Base-by-base conservation (phyloP, 2,329 filamentous ascomycete genomes). In the Didymella arachidicola region DNA sequence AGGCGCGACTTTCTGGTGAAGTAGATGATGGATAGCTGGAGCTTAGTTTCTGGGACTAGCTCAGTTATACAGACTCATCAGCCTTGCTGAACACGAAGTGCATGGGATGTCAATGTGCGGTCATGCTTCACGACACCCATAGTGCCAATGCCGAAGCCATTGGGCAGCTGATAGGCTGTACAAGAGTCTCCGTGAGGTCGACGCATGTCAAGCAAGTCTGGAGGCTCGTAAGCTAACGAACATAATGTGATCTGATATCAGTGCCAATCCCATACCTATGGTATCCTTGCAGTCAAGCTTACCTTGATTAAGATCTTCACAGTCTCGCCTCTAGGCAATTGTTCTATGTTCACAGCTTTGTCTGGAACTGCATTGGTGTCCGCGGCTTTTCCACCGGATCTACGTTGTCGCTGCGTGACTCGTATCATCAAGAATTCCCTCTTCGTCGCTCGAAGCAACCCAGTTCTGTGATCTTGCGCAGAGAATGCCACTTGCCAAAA, bases 81-180 rank as follows among this genome's bases (percentile, higher is more conserved):
- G 16, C 10, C 34, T 36, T 36, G 22, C 36, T 19, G 36, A 11
- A 30, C 5, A 30, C 6, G 11, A 50, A 26, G 18, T 42, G 36
- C 36, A 26, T 10, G 19, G 27, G 16, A 50, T 19, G 12, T 50
- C 36, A 50, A 10, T 42, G 42, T 50, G 36, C 36, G 42, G 36
- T 50, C 47, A 50, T 50, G 36, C 26, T 50, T 30, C 36, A 42
- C 18, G n/a, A 42, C 34, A 50, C 36, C 47, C 47, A 41, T 32
- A 36, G n/a, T 42, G 47, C 36, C 36, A 18, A 42, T 30, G n/a
- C 47, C 32, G 36, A 18, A 32, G n/a, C 18, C 26, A 50, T 30
- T 22, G n/a, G 26, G n/a, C 36, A 8, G 93, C 34, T 94, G 16
- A 96, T 81, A 3, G 27, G 47, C 26, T 27, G 26, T 94, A 85